Percentiles rank a stretch among this genome's conserved stretches.
These are phyloP conservation scores for Trichosporon inkin DNA, from an alignment of 1,284 basidiomycete species.

Conservation along the genomic window DNA sequence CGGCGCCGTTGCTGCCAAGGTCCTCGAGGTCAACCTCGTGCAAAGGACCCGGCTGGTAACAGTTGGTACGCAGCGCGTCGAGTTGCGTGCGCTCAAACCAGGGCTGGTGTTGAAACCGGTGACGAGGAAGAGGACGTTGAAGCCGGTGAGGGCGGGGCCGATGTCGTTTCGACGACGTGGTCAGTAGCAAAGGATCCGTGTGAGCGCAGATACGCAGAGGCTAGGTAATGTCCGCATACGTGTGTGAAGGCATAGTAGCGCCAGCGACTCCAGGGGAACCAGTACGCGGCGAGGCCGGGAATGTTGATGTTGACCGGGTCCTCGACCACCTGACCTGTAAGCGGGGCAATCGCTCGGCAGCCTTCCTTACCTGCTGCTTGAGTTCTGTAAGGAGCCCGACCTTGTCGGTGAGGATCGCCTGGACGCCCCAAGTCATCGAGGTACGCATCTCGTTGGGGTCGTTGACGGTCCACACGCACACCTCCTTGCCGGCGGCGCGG, in stretches of 20 bases:
- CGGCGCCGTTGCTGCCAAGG: background rate
- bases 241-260: slow-evolving; percentile 46
- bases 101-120: slow-evolving; percentile 23
- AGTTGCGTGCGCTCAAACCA: slow-evolving; percentile 42
- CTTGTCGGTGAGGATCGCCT: slow-evolving; percentile 83
- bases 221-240: slow-evolving; percentile 35
- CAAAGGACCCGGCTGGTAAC: slow-evolving; percentile 43
- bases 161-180: slow-evolving; percentile 5
- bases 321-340: slow-evolving; percentile 29
- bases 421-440: slow-evolving; percentile 80
- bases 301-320: slow-evolving; percentile 34
- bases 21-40: slow-evolving; percentile 33
- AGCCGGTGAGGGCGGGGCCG: slow-evolving; percentile 3
- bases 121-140: background rate
- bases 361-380: slow-evolving; percentile 39
- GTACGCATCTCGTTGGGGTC: slow-evolving; percentile 89
- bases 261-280: slow-evolving; percentile 48
- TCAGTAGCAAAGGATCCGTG: slow-evolving; percentile 31
- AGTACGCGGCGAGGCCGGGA: slow-evolving; percentile 31
- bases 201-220: slow-evolving; percentile 35
- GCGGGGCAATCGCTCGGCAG: background rate
- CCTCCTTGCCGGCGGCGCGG: slow-evolving; percentile 72
- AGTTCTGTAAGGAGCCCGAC: slow-evolving; percentile 40
- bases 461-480: slow-evolving; percentile 98
- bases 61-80: slow-evolving; percentile 42